Evolutionary conservation across 345 rosid genomes (phyloP).

Genomic region (Erucastrum elatum): DNA sequence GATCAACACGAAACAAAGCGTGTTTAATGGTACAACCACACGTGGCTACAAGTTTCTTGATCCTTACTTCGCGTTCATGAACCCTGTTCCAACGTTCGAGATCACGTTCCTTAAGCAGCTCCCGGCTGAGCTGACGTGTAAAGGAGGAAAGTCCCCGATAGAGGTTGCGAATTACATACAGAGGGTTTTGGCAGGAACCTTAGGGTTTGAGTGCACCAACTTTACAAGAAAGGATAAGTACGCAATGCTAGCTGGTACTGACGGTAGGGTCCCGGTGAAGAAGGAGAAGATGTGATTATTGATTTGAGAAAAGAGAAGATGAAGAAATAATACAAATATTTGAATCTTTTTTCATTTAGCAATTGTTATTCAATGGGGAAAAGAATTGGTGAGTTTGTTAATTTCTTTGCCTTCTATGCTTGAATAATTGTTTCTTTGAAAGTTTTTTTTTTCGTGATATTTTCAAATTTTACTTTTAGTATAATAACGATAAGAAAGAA

Average conservation of each 20-base stretch:
- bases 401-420: slow-evolving; percentile 8
- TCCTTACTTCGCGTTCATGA: slow-evolving; percentile 93
- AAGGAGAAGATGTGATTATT: slow-evolving; percentile 34
- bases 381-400: slow-evolving; percentile 21
- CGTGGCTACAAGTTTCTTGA: slow-evolving; percentile 81
- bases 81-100: slow-evolving; percentile 85
- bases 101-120: slow-evolving; percentile 85
- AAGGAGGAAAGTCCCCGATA: slow-evolving; percentile 78
- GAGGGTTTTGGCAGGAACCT: slow-evolving; percentile 73
- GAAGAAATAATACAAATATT: slow-evolving; percentile 26
- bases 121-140: slow-evolving; percentile 73
- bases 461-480: slow-evolving; percentile 13
- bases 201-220: slow-evolving; percentile 90
- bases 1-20: slow-evolving; percentile 68
- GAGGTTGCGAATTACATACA: slow-evolving; percentile 91
- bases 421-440: slow-evolving; percentile 16
- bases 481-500: slow-evolving; percentile 7
- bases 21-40: slow-evolving; percentile 83
- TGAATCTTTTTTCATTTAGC: slow-evolving; percentile 7
- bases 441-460: slow-evolving; percentile 1
- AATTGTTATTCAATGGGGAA: background rate
- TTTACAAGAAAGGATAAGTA: slow-evolving; percentile 95
- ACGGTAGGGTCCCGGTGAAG: slow-evolving; percentile 52
- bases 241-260: slow-evolving; percentile 83
- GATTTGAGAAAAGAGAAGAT: background rate